Evolutionary conservation across 306 rosid genomes (phyloP), one percentile per base, ranked within the genome.

Genomic region (Prunus davidiana): DNA sequence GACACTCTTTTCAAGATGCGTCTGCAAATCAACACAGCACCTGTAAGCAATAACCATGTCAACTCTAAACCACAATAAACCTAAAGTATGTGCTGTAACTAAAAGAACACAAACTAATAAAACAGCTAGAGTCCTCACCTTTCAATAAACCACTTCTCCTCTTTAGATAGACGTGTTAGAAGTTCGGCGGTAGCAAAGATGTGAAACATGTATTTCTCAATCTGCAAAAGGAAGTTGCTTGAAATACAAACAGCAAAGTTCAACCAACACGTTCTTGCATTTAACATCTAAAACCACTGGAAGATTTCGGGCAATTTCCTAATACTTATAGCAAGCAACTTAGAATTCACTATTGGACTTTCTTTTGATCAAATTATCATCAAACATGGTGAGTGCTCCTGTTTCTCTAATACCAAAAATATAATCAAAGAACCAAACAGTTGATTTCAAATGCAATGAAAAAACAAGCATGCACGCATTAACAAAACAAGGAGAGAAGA

Each of bases 141-240:
- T 76, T 80, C 76, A 20, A 88, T 79, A 81, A 90, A 95, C 27
- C 3, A 38, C 82, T 77, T 89, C 89, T 95, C 99, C 27, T 87
- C 87, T 78, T 72, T 85, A 46, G 93, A 95, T 28, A 92, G 97
- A 77, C 86, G 89, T 66, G 74, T 82, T 83, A 81, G 83, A 61
- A 90, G 87, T 76, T 89, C 97, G 15, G 68, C 85, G 41, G 89
- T 86, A 69, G 87, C 89, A 55, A 52, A 76, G 81, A 95, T 88
- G 84, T 89, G 91, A 76, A 89, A 84, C 91, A 86, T 85, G 84
- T 89, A 82, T 76, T 89, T 95, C 83, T 90, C 96, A 76, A 90
- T 90, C 99, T 95, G 90, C 80, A 82, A 73, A 25, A 51, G n/a
- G 56, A 67, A 80, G 62, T 68, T 8, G 3, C 15, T 47, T 19